A percentile compares a stretch with the other conserved stretches of the same genome.
Evolutionary conservation across 164 flowering plant genomes (phyloP).

Genomic region (Saururus chinensis): DNA sequence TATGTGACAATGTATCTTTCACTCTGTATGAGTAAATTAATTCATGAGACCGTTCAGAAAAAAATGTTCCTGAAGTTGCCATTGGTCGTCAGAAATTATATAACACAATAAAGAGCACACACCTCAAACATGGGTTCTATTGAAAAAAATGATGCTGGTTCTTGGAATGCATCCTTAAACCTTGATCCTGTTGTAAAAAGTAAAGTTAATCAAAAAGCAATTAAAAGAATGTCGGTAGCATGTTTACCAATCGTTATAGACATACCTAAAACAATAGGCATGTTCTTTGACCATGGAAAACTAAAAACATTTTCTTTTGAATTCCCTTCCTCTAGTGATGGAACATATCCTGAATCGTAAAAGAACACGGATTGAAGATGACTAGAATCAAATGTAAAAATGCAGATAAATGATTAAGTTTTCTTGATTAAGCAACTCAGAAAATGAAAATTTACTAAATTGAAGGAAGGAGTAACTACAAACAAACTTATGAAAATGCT

Average conservation of each 20-base stretch:
- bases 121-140: constrained; percentile 90
- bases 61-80: too few species aligned
- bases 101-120: not conserved
- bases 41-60: not conserved
- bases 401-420: not conserved
- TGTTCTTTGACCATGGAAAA: constrained; percentile 68
- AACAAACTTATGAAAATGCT: too few species aligned
- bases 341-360: constrained; percentile 58
- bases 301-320: constrained; percentile 55
- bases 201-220: constrained; percentile 3
- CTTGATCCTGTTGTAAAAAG: constrained; percentile 50
- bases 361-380: not conserved
- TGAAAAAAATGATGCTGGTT: constrained; percentile 63
- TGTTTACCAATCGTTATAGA: not conserved
- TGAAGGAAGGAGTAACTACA: too few species aligned
- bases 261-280: constrained; percentile 75
- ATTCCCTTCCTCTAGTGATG: constrained; percentile 80
- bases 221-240: not conserved
- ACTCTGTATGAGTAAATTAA: constrained; percentile 32
- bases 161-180: constrained; percentile 94
- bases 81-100: not conserved
- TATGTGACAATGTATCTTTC: constrained; percentile 83
- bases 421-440: too few species aligned
- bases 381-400: not conserved
- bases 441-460: too few species aligned